phyloP scores from a whole-genome alignment of 352 stramenopile species.

The Globisporangium takayamanum region DNA sequence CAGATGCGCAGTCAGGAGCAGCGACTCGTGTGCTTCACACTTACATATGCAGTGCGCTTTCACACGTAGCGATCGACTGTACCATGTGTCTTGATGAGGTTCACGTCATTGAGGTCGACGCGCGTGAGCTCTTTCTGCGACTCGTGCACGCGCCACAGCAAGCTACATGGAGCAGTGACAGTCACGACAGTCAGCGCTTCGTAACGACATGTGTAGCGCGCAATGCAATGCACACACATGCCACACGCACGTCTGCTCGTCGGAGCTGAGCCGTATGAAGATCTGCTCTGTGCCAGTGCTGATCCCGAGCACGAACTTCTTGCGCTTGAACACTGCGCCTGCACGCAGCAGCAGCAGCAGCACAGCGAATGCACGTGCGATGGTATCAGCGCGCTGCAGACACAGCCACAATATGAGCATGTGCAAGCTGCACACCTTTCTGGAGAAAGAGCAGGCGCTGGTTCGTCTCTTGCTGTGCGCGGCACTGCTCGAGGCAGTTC shows the following conservation, averaged over 20 bases:
- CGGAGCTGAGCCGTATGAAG: conserved; percentile 47
- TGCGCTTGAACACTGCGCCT: conserved; percentile 67
- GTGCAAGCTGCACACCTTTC: conserved; percentile 30
- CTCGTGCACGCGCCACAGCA: conserved; percentile 63
- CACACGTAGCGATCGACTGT: not conserved
- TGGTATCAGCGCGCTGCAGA: not conserved
- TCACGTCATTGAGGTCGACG: conserved; percentile 44
- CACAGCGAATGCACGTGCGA: not conserved
- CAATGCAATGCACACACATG: not conserved
- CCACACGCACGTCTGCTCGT: conserved; percentile 44
- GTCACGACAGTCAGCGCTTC: not conserved
- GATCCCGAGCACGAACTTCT: conserved; percentile 70
- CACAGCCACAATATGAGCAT: not conserved
- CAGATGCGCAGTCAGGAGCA: not conserved
- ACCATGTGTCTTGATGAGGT: conserved; percentile 53
- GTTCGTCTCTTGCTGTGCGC: conserved; percentile 50
- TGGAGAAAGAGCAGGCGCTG: conserved; percentile 68
- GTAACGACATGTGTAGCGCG: no score
- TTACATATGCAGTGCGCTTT: not conserved
- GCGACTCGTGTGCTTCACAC: not conserved
- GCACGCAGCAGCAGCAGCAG: not conserved
- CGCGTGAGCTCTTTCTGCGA: conserved; percentile 38
- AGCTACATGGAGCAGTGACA: conserved; percentile 17
- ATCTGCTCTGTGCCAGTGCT: conserved; percentile 57
- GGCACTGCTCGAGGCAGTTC: conserved; percentile 76